A percentile compares a stretch with the other conserved stretches of the same genome.
Conservation (phyloP, 2,329 filamentous ascomycete genomes). For the Harringtonia aguacate region DNA sequence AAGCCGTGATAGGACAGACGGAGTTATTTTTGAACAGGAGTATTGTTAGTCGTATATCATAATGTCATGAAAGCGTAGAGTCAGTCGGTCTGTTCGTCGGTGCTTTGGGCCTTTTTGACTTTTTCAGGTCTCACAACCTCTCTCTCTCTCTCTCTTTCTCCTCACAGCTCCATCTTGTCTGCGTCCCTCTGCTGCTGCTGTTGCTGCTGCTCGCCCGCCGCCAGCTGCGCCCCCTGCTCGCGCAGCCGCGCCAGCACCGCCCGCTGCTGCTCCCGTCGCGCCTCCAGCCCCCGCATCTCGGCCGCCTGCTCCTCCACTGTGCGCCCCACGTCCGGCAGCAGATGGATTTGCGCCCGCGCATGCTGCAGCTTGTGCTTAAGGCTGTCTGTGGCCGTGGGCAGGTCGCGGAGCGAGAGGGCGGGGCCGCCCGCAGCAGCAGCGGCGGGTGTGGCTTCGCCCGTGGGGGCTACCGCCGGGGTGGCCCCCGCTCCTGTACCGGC, state of each 20-base stretch:
- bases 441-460: too few relatives aligned
- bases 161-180: constrained; percentile 26
- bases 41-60: too few relatives aligned
- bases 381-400: constrained; percentile 65
- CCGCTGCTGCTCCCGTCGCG: constrained; percentile 50
- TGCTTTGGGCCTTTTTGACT: not conserved
- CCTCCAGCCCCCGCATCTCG: constrained; percentile 59
- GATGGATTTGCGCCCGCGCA: constrained; percentile 55
- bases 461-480: too few relatives aligned
- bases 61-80: too few relatives aligned
- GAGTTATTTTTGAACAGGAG: too few relatives aligned
- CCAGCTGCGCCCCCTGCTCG: constrained; percentile 34
- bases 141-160: not conserved
- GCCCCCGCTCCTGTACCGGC: too few relatives aligned
- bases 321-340: constrained; percentile 60
- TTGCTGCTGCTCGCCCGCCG: constrained; percentile 19
- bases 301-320: constrained; percentile 56
- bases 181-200: constrained; percentile 18
- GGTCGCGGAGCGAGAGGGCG: constrained; percentile 53
- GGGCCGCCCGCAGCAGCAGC: constrained; percentile 6
- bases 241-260: constrained; percentile 44
- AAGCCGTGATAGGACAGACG: not conserved
- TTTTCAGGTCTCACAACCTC: too few relatives aligned
- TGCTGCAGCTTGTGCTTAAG: constrained; percentile 78
- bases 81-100: too few relatives aligned